Base-by-base conservation (phyloP, 1,284 basidiomycete genomes). In the Ceratobasidium sp. region DNA sequence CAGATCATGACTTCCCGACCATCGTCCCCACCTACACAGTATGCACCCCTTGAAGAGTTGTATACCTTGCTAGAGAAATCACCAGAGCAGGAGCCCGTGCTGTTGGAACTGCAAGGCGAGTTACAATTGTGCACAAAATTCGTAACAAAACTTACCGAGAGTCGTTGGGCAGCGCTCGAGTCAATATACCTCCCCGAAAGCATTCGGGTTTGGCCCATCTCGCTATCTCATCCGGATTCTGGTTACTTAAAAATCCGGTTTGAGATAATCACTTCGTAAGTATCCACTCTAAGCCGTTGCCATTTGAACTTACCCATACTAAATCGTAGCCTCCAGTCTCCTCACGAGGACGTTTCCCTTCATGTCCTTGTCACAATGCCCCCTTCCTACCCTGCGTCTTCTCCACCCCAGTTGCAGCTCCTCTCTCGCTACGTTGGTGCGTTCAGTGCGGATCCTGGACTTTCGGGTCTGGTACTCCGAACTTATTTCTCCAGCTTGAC, bases 401-500 rank as follows among this genome's bases (percentile, higher is more conserved):
- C 88, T 13, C 88, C 93, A 9, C 94, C 94, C 1, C 92, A 95
- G 79, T 85, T 96, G 0, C 93, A 96, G 80, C 86, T 97, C 0
- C 85, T 96, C 29, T 95, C 94, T 3, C 87, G 89, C 54, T 97
- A 96, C 81, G 87, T 97, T 39, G 95, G 95, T 0, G 84, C 89
- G 7, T 96, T 90, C 78, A 88, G 89, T 31, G 89, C 91, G 1
- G 91, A 93, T 77, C 82, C 90, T 1, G 80, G 81, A 27, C 85
- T 95, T 19, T 94, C 95, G 80, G 93, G 93, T 22, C 87, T 87
- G 9, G 86, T 95, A 41, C 86, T 95, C 9, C 88, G 92, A 48
- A 95, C 93, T 0, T 96, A 89, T 81, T 94, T 96, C 75, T 92
- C 93, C 0, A 81, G 85, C 22, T 87, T 86, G 63, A 75, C 76